Base-by-base conservation (phyloP, 1,284 basidiomycete species). In the Sutorius eximius region DNA sequence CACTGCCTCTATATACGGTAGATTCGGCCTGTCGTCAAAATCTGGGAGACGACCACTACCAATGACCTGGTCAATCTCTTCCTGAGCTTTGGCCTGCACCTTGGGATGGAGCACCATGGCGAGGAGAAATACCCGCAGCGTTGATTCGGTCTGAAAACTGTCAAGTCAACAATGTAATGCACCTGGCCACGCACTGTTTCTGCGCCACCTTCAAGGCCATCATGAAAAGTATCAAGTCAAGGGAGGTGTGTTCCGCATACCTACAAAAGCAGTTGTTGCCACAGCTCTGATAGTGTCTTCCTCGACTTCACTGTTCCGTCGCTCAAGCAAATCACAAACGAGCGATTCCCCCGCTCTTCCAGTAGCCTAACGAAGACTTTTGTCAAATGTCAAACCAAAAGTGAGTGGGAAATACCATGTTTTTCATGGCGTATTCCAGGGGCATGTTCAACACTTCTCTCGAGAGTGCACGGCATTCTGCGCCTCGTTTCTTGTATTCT, bases 31-130 rank as follows among this genome's bases (percentile, higher is more conserved):
- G 48, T 69, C 70, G 5, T 18, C 47, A 34, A 70, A 71, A 18
- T 63, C 54, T 15, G 69, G 70, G n/a, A 71, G 59, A 8, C 67
- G 68, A 15, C 51, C 53, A 27, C n/a, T 50, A 9, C 69, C 69
- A 1, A 71, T 44, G 5, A 72, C 66, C 2, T 44, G 56, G 33
- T 69, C 57, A 36, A 69, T 70, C 40, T 69, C 70, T 36, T 58
- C 59, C 50, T 49, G 55, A 6, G 69, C 70, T 44, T 59, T 67
- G 9, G 20, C 47, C 36, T 69, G 68, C 8, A 59, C 49, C 18
- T 67, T 55, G 3, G 67, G 67, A 53, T 72, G 22, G 37, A 71
- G 68, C 5, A 70, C 36, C 67, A 72, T 69, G 24, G 66, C 69
- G 3, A 72, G 62, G 9, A 70, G 8, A 41, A 69, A 72, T 4